These are phyloP conservation scores for Claviceps maximensis DNA, from an alignment of 2,329 filamentous ascomycete genomes.

Conservation along the genomic window DNA sequence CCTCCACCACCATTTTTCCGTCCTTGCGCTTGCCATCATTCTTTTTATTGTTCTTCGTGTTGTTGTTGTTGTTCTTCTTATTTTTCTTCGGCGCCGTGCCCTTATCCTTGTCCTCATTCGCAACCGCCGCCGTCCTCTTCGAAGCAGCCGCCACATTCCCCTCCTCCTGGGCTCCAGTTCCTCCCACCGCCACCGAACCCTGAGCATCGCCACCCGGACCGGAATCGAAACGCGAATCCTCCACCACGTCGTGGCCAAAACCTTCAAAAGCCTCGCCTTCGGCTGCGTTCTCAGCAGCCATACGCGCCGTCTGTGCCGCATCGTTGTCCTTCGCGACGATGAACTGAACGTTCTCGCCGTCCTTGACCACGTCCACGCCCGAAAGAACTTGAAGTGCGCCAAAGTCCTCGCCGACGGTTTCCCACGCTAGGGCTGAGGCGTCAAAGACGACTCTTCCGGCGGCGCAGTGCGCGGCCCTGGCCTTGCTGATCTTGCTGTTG, in stretches of 20 bases:
- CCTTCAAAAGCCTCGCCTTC: slow-evolving; percentile 50
- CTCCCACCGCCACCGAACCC: slow-evolving; percentile 17
- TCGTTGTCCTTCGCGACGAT: slow-evolving; percentile 25
- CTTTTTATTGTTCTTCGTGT: not conserved
- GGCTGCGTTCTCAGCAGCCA: slow-evolving; percentile 11
- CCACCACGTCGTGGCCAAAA: slow-evolving; percentile 39
- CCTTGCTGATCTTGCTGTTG: not conserved
- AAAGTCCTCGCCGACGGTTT: slow-evolving; percentile 84
- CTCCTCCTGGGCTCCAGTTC: slow-evolving; percentile 4
- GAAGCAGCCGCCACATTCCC: not conserved
- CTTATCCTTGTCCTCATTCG: not conserved
- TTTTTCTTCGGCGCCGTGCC: too few relatives aligned
- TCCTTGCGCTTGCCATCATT: slow-evolving; percentile 3
- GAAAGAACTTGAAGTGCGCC: slow-evolving; percentile 86
- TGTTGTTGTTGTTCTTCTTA: not conserved
- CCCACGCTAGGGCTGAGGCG: slow-evolving; percentile 41
- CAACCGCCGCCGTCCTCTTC: not conserved
- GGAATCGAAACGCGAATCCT: slow-evolving; percentile 19
- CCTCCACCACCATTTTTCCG: slow-evolving; percentile 6
- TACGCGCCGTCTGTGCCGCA: slow-evolving; percentile 7
- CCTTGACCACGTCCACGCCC: slow-evolving; percentile 70
- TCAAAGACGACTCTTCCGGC: slow-evolving; percentile 21
- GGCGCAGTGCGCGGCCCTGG: slow-evolving; percentile 9
- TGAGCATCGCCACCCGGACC: slow-evolving; percentile 19
- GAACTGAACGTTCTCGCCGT: slow-evolving; percentile 46